A percentile compares a stretch with the other conserved stretches of the same genome.
Conservation (phyloP, 2,329 filamentous ascomycete species). For the Biscogniauxia mediterranea region DNA sequence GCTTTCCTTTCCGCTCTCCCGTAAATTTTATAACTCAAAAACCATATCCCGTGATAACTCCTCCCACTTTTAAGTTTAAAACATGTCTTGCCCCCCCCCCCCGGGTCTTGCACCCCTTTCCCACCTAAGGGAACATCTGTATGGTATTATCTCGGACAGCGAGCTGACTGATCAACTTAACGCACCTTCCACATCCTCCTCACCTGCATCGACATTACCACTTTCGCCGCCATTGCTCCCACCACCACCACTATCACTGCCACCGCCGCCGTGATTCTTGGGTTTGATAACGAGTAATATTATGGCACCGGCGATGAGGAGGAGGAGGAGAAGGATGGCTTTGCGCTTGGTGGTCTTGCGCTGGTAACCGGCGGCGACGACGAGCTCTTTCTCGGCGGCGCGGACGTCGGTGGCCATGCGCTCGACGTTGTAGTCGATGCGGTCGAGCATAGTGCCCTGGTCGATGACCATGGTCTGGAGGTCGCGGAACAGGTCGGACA, state of each 20-base stretch:
- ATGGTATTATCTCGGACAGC: too few relatives aligned
- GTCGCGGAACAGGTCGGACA: slow-evolving; percentile 95
- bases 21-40: neutral
- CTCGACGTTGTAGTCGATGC: slow-evolving; percentile 98
- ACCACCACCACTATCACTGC: slow-evolving; percentile 4
- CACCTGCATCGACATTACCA: neutral
- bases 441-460: slow-evolving; percentile 85
- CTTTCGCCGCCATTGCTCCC: slow-evolving; percentile 5
- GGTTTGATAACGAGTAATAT: slow-evolving; percentile 82
- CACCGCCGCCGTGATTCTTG: slow-evolving; percentile 43
- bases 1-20: slow-evolving; percentile 4
- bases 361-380: slow-evolving; percentile 85
- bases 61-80: neutral
- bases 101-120: neutral
- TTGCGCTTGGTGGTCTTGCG: slow-evolving; percentile 85
- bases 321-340: slow-evolving; percentile 81
- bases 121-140: neutral
- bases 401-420: slow-evolving; percentile 93
- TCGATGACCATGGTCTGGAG: slow-evolving; percentile 94
- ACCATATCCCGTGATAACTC: neutral
- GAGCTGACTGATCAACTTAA: neutral
- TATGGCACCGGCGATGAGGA: slow-evolving; percentile 83
- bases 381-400: slow-evolving; percentile 87
- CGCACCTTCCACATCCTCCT: neutral
- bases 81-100: neutral